phyloP scores from a whole-genome alignment of 192 early-diverging fungal genomes.

The Podila minutissima region DNA sequence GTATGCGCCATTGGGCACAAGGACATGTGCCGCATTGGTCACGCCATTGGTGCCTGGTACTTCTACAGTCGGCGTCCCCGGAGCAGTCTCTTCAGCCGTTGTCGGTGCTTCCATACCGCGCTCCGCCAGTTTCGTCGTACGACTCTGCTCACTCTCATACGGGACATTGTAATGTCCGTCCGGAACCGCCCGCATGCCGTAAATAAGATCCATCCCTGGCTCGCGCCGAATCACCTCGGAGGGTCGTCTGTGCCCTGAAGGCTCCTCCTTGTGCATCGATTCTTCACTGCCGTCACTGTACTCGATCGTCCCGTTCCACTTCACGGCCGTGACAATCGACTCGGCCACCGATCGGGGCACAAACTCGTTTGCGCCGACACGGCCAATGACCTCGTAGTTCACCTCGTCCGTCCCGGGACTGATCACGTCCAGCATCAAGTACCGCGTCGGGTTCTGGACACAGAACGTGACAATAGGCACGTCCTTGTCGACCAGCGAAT shows the following conservation, averaged over 20 bases:
- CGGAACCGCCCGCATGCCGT: conserved; percentile 25
- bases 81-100: no score
- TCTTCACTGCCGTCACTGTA: background rate
- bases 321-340: conserved; percentile 7
- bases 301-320: conserved; percentile 26
- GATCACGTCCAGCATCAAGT: conserved; percentile 23
- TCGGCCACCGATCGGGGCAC: background rate
- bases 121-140: background rate
- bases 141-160: background rate
- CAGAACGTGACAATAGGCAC: conserved; percentile 22
- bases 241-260: background rate
- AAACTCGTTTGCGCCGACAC: conserved; percentile 21
- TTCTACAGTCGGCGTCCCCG: no score
- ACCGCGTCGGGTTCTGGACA: conserved; percentile 21
- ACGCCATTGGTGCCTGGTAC: no score
- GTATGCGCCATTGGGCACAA: background rate
- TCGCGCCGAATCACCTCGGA: conserved; percentile 5
- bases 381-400: conserved; percentile 9
- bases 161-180: background rate
- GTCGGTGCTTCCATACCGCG: background rate
- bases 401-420: background rate
- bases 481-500: conserved; percentile 1
- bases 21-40: no score
- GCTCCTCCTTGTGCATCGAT: background rate
- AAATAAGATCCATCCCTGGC: conserved; percentile 19